phyloP scores from a whole-genome alignment of 2,329 filamentous ascomycete genomes.

The Microascus cirrosus region DNA sequence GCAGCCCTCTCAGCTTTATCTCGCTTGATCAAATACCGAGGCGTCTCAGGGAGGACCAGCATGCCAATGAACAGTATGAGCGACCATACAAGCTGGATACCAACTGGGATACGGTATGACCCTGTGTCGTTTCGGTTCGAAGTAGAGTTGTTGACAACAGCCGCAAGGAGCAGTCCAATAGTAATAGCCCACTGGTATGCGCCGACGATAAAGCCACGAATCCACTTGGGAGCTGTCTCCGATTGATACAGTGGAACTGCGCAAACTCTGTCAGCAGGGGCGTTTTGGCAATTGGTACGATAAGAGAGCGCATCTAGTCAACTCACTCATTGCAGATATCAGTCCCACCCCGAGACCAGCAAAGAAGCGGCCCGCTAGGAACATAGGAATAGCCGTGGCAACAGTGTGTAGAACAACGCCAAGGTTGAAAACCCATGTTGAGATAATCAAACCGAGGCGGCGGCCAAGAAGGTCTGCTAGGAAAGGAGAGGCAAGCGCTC shows the following conservation, averaged over 20 bases:
- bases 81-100: constrained; percentile 44
- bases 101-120: constrained; percentile 53
- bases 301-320: too few relatives aligned
- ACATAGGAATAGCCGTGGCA: constrained; percentile 47
- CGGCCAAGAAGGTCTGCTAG: constrained; percentile 57
- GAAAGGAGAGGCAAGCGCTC: constrained; percentile 50
- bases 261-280: constrained; percentile 25
- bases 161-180: constrained; percentile 50
- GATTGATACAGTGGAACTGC: constrained; percentile 59
- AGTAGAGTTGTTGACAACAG: constrained; percentile 53
- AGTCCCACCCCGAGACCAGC: constrained; percentile 65
- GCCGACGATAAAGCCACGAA: constrained; percentile 52
- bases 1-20: constrained; percentile 43
- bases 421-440: constrained; percentile 52
- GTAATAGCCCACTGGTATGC: constrained; percentile 62
- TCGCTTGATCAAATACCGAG: constrained; percentile 50
- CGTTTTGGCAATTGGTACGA: too few relatives aligned
- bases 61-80: constrained; percentile 37
- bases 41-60: constrained; percentile 42
- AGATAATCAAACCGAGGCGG: constrained; percentile 49
- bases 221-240: constrained; percentile 52
- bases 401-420: constrained; percentile 58
- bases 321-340: constrained; percentile 55
- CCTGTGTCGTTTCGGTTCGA: constrained; percentile 29
- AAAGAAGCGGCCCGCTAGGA: constrained; percentile 62